Evolutionary conservation across 2,329 filamentous ascomycete genomes (phyloP).

Genomic region (Sporothrix globosa): DNA sequence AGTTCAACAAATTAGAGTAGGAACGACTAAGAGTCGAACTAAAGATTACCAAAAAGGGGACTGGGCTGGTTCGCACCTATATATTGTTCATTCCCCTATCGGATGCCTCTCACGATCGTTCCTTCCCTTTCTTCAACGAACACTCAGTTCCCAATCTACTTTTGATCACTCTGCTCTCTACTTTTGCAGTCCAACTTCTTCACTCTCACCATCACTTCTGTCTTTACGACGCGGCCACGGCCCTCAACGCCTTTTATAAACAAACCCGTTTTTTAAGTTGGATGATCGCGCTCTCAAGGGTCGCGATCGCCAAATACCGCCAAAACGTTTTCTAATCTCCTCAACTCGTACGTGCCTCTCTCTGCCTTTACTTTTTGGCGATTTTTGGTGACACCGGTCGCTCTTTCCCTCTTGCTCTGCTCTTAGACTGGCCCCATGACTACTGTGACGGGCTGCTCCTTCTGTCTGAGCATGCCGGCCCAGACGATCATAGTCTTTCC

Average conservation of each 20-base stretch:
- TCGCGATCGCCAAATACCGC: constrained; percentile 66
- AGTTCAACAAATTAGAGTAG: constrained; percentile 6
- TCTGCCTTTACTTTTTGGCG: too few species aligned
- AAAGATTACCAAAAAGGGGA: background rate
- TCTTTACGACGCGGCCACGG: constrained; percentile 21
- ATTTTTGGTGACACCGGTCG: background rate
- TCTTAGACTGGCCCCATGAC: background rate
- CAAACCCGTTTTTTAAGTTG: constrained; percentile 27
- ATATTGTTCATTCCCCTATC: constrained; percentile 19
- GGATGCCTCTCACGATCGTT: background rate
- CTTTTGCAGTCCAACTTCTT: background rate
- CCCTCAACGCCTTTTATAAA: background rate
- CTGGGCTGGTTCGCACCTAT: constrained; percentile 5
- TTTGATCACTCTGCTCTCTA: constrained; percentile 1
- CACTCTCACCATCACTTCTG: background rate
- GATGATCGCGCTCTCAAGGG: constrained; percentile 40
- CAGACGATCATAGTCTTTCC: background rate
- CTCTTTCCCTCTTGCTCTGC: background rate
- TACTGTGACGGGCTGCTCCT: background rate
- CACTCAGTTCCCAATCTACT: constrained; percentile 8
- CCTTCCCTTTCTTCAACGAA: constrained; percentile 4
- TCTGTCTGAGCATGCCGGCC: background rate
- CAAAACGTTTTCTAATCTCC: constrained; percentile 98
- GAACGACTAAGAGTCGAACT: background rate
- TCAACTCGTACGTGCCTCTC: constrained; percentile 77